phyloP scores from a whole-genome alignment of 805 yeast species.

The Metschnikowia hibisci region DNA sequence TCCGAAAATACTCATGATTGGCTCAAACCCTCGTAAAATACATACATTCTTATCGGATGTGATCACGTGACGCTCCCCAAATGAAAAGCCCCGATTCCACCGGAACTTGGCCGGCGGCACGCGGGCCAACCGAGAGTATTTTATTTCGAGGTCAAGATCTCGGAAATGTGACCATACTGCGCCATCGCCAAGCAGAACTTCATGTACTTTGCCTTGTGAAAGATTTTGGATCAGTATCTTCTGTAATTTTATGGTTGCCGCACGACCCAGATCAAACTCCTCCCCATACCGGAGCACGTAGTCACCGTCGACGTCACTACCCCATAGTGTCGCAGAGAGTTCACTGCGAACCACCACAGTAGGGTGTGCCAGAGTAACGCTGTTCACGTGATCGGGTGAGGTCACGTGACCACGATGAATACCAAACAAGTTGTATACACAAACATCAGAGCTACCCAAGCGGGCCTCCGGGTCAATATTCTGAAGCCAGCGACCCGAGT shows the following conservation, averaged over 20 bases:
- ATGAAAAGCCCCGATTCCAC: conserved; percentile 6
- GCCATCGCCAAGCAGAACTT: neutral
- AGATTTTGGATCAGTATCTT: neutral
- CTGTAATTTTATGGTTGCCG: conserved; percentile 1
- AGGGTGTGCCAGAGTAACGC: neutral
- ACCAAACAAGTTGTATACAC: conserved; percentile 27
- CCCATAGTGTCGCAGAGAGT: neutral
- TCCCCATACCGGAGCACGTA: conserved; percentile 1
- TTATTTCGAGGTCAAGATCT: conserved; percentile 3
- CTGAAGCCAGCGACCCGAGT: conserved; percentile 33
- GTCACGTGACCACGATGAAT: conserved; percentile 10
- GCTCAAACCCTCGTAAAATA: conserved; percentile 4
- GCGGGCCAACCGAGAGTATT: conserved; percentile 4
- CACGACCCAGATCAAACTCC: conserved; percentile 1
- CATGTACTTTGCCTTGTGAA: neutral
- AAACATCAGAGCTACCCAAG: conserved; percentile 28
- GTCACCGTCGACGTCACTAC: neutral
- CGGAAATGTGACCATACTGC: conserved; percentile 4
- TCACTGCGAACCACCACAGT: neutral
- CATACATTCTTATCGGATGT: conserved; percentile 10
- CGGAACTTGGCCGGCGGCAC: conserved; percentile 3
- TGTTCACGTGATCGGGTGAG: neutral
- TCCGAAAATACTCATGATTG: conserved; percentile 4
- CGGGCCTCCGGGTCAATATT: conserved; percentile 21
- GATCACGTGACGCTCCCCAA: conserved; percentile 10